Conservation (phyloP, 495 filamentous ascomycete genomes). For the Aspergillus biplanus region DNA sequence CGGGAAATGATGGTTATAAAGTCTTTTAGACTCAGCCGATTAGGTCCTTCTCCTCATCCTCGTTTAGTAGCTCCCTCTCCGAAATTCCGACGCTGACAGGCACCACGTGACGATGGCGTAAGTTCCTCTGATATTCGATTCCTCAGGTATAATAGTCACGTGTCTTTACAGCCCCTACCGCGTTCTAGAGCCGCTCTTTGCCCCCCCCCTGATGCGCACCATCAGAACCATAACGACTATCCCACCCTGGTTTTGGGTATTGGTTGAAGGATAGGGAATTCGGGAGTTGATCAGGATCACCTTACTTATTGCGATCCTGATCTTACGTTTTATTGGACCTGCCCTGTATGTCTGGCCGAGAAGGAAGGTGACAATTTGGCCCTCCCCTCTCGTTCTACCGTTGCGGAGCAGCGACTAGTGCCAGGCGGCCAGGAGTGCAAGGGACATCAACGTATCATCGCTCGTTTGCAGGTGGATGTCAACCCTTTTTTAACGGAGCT, state of each 20-base stretch:
- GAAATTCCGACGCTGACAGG: constrained; percentile 9
- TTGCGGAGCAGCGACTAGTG: constrained; percentile 31
- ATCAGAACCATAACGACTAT: constrained; percentile 11
- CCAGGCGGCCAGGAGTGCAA: constrained; percentile 26
- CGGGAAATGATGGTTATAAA: too few relatives aligned
- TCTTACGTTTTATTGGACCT: not conserved
- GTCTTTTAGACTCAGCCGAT: too few relatives aligned
- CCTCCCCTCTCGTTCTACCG: constrained; percentile 24
- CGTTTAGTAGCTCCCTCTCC: not conserved
- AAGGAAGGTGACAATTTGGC: constrained; percentile 21
- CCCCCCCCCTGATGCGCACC: constrained; percentile 21
- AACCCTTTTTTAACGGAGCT: constrained; percentile 9
- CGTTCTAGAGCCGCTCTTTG: constrained; percentile 29
- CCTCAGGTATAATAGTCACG: constrained; percentile 16
- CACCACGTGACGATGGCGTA: constrained; percentile 13
- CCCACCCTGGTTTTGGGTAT: constrained; percentile 4
- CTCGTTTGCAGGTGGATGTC: constrained; percentile 9
- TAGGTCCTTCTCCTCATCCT: not conserved
- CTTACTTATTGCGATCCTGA: constrained; percentile 4
- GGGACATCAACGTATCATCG: constrained; percentile 14
- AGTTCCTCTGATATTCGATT: not conserved
- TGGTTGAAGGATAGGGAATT: constrained; percentile 19
- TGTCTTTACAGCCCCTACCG: constrained; percentile 18
- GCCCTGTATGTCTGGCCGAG: constrained; percentile 6
- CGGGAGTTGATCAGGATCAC: constrained; percentile 18